These are phyloP conservation scores for Akanthomyces dipterigenus DNA, from an alignment of 2,329 filamentous ascomycete species.

Conservation along the genomic window DNA sequence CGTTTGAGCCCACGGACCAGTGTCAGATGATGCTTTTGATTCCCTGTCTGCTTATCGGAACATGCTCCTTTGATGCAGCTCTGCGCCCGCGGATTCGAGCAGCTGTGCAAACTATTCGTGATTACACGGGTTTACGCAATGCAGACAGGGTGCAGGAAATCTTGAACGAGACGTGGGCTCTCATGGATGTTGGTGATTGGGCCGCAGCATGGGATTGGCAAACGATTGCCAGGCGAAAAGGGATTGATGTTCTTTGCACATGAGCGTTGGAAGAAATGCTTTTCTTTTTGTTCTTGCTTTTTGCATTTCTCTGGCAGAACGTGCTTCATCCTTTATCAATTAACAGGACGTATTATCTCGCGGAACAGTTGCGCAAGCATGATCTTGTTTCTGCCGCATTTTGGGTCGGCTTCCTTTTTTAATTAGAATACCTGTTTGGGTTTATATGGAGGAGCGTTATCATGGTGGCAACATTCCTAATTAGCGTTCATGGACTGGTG, in stretches of 20 bases:
- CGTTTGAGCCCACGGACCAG: constrained; percentile 50
- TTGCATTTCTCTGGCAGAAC: background rate
- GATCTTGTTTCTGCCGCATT: background rate
- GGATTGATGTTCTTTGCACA: constrained; percentile 49
- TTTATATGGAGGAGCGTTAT: background rate
- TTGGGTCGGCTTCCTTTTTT: no score
- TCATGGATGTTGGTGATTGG: constrained; percentile 54
- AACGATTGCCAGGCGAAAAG: constrained; percentile 44
- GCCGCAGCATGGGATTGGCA: constrained; percentile 59
- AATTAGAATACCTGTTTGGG: background rate
- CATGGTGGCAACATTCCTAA: background rate
- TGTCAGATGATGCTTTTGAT: constrained; percentile 54
- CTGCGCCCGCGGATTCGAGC: constrained; percentile 47
- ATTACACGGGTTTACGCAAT: constrained; percentile 55
- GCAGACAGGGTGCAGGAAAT: constrained; percentile 47
- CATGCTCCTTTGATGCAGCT: constrained; percentile 46
- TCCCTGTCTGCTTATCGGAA: constrained; percentile 54
- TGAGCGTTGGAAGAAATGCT: constrained; percentile 17
- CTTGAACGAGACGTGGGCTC: constrained; percentile 52
- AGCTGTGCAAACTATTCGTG: constrained; percentile 44
- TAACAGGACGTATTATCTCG: background rate
- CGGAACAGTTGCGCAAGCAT: background rate
- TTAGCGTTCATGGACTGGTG: background rate
- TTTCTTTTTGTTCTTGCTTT: background rate
- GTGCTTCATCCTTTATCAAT: background rate